Evolutionary conservation across 2,329 filamentous ascomycete species (phyloP).

Genomic region (Fusarium sp.): DNA sequence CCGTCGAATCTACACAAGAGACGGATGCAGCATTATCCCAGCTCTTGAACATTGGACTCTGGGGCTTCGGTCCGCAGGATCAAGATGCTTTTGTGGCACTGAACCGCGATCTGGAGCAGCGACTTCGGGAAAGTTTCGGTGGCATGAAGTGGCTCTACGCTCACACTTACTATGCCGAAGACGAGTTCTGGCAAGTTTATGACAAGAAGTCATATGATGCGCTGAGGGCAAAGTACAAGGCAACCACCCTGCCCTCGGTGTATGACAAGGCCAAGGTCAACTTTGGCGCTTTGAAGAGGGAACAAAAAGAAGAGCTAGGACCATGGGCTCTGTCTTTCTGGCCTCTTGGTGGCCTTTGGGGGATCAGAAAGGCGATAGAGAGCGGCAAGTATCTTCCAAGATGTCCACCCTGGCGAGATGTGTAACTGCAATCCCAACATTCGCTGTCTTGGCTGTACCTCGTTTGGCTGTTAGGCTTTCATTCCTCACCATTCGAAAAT

Average conservation of each 20-base stretch:
- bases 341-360: constrained; percentile 73
- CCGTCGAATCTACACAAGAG: constrained; percentile 46
- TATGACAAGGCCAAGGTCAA: constrained; percentile 79
- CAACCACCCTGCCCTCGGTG: constrained; percentile 74
- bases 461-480: too few relatives aligned
- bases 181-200: constrained; percentile 79
- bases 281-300: constrained; percentile 60
- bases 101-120: constrained; percentile 81
- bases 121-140: constrained; percentile 77
- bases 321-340: too few relatives aligned
- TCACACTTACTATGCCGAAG: constrained; percentile 85
- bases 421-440: too few relatives aligned
- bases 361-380: constrained; percentile 72
- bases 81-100: constrained; percentile 74
- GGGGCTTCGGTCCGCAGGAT: constrained; percentile 80
- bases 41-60: constrained; percentile 80
- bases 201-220: constrained; percentile 72
- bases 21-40: constrained; percentile 43
- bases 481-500: too few relatives aligned
- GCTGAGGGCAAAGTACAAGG: constrained; percentile 76
- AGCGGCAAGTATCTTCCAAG: too few relatives aligned
- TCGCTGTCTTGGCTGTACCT: too few relatives aligned
- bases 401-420: too few relatives aligned
- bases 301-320: constrained; percentile 61
- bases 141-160: constrained; percentile 93